phyloP scores from a whole-genome alignment of 169 alveolate species.

The Babesia ovis region DNA sequence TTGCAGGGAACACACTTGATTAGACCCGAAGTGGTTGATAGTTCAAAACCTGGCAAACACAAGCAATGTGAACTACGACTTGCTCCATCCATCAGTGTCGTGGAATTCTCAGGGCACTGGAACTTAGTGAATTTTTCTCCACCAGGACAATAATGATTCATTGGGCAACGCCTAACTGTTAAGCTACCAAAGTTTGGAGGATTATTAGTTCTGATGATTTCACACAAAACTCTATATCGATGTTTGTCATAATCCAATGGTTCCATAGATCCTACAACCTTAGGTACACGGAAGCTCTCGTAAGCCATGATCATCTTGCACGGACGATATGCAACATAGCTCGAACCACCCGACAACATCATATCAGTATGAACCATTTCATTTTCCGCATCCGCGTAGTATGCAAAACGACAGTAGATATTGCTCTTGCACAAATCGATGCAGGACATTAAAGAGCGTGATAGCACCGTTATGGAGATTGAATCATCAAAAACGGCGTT shows the following conservation, averaged over 20 bases:
- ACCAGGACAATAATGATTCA: constrained; percentile 77
- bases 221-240: constrained; percentile 3
- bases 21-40: constrained; percentile 7
- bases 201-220: neutral
- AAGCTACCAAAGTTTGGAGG: neutral
- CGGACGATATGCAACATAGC: neutral
- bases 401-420: constrained; percentile 63
- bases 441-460: constrained; percentile 60
- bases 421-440: constrained; percentile 67
- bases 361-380: constrained; percentile 6
- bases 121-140: constrained; percentile 57
- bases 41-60: constrained; percentile 71
- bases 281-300: constrained; percentile 12
- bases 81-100: constrained; percentile 62
- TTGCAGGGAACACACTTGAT: constrained; percentile 67
- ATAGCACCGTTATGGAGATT: neutral
- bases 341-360: neutral
- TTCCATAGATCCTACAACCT: neutral
- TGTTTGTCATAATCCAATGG: constrained; percentile 3
- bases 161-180: constrained; percentile 53
- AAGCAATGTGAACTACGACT: constrained; percentile 61
- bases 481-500: constrained; percentile 1
- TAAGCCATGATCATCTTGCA: constrained; percentile 39
- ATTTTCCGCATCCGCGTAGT: constrained; percentile 5
- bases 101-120: constrained; percentile 72